These are phyloP conservation scores for Globisporangium echinulatum DNA, from an alignment of 352 stramenopile species.

Conservation along the genomic window DNA sequence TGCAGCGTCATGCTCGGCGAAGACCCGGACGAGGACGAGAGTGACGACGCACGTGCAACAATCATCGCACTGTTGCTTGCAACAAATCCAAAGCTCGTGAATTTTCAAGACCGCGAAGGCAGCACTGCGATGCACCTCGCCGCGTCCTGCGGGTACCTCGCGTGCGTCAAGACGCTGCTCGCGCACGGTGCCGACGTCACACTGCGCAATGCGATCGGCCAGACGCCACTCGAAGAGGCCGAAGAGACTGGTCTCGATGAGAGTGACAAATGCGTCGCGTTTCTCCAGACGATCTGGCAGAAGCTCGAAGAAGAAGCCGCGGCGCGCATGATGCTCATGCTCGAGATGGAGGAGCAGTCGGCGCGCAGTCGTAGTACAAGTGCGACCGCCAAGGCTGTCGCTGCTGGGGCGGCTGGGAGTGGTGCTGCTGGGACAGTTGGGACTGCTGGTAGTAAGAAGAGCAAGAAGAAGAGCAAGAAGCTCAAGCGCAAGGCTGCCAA, in stretches of 20 bases:
- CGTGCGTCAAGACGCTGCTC: conserved; percentile 66
- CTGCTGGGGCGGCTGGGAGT: not conserved
- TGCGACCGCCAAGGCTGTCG: not conserved
- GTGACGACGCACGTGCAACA: conserved; percentile 37
- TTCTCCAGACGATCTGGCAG: conserved; percentile 58
- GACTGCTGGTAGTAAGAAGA: conserved; percentile 27
- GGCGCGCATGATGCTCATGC: conserved; percentile 74
- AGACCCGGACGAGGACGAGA: conserved; percentile 49
- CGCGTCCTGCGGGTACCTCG: conserved; percentile 60
- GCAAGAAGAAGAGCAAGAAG: conserved; percentile 77
- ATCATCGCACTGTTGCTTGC: conserved; percentile 56
- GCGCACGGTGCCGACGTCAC: conserved; percentile 64
- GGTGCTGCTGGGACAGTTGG: not conserved
- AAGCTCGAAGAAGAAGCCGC: conserved; percentile 72
- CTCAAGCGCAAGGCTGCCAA: conserved; percentile 44
- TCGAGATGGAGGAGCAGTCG: conserved; percentile 65
- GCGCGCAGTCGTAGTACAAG: conserved; percentile 9
- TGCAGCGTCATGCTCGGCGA: conserved; percentile 79
- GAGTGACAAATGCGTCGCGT: conserved; percentile 50
- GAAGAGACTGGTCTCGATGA: conserved; percentile 51
- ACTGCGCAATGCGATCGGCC: conserved; percentile 67
- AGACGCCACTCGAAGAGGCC: conserved; percentile 77
- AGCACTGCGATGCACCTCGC: conserved; percentile 82
- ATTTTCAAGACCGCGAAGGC: conserved; percentile 76
- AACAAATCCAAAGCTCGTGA: conserved; percentile 60